A percentile compares a stretch with the other conserved stretches of the same genome.
Evolutionary conservation across 371 early-diverging fungal genomes (phyloP).

Genomic region (Mucor indicus): DNA sequence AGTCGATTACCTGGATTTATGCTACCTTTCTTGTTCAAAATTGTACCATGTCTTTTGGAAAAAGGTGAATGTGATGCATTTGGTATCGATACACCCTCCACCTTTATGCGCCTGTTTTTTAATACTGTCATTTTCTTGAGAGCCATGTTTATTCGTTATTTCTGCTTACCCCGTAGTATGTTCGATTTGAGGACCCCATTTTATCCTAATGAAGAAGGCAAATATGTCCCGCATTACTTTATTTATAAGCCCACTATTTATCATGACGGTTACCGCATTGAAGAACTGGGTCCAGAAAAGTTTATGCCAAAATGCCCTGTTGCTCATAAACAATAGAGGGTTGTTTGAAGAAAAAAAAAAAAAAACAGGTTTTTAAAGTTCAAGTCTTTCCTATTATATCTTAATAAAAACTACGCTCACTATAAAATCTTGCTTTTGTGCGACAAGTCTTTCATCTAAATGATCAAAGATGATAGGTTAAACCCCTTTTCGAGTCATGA

Average conservation of each 20-base stretch:
- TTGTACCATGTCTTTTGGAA: slow-evolving; percentile 22
- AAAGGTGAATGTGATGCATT: slow-evolving; percentile 19
- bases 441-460: no score
- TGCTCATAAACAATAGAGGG: no score
- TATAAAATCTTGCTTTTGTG: no score
- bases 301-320: slow-evolving; percentile 28
- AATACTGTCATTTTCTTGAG: slow-evolving; percentile 7
- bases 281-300: slow-evolving; percentile 27
- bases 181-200: slow-evolving; percentile 25
- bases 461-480: no score
- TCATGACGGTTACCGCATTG: slow-evolving; percentile 18
- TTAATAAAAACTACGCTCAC: no score
- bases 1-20: slow-evolving; percentile 10
- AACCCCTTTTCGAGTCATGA: no score
- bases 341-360: slow-evolving; percentile 1
- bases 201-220: slow-evolving; percentile 16
- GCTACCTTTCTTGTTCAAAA: slow-evolving; percentile 14
- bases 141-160: slow-evolving; percentile 14
- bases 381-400: no score
- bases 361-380: no score
- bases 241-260: slow-evolving; percentile 21
- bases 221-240: slow-evolving; percentile 22
- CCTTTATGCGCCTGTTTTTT: slow-evolving; percentile 1
- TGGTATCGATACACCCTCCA: slow-evolving; percentile 8
- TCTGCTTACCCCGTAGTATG: slow-evolving; percentile 16